Evolutionary conservation across 108 stramenopile species (phyloP), one percentile per base, ranked within the genome.

Genomic region (Nitzschia putrida): DNA sequence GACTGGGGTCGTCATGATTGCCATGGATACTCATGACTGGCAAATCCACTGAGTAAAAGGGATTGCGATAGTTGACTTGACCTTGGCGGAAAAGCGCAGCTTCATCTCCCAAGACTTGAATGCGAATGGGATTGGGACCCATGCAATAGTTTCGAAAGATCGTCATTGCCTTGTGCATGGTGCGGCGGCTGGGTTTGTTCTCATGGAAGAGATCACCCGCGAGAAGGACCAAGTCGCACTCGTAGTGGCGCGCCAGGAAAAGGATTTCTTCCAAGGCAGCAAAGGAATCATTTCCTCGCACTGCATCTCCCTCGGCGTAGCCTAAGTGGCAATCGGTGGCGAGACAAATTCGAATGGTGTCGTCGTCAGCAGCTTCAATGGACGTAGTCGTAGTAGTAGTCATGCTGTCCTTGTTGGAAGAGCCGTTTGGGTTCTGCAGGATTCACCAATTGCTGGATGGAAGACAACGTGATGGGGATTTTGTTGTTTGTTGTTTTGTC

Each of bases 21-120:
- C 99, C 99, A 69, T 98, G 97, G 64, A 99, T 97, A 71, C 87
- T 61, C 66, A 99, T 98, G 49, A 99, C 85, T n/a, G 99, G 97
- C 39, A 98, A 80, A 65, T 95, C 80, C 12, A 98, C 95, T 29
- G 90, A 88, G 63, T 85, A 89, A 67, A 75, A 81, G 51, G 84
- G 88, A 69, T 99, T 95, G 70, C 94, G 88, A 76, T 93, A 99
- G 80, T 99, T 99, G 65, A 88, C 96, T 51, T 69, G 58, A 49
- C 87, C 74, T 34, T 56, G 50, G 11, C 67, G 53, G 39, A 69
- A 73, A 21, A 64, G 74, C 24, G 58, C 45, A 29, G 58, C 66
- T 25, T 79, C 34, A 3, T 53, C 54, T 41, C 25, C 45, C 37
- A 61, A 53, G 55, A 97, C 85, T 79, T 96, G 88, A 66, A 98